Evolutionary conservation across 1,284 basidiomycete species (phyloP).

Genomic region (Ustilago trichophora): DNA sequence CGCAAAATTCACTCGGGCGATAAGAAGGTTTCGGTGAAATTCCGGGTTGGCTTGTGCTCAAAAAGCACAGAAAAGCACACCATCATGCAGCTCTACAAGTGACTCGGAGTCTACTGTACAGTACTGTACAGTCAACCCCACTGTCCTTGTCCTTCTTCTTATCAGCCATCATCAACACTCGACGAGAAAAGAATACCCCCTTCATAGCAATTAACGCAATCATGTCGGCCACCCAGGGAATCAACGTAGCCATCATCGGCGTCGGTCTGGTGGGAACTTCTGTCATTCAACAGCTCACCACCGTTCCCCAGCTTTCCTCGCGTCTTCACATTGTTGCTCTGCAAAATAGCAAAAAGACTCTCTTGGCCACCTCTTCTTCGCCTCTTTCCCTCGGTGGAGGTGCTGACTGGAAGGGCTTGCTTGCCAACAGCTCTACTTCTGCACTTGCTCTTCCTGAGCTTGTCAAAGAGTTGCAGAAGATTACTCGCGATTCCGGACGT

Average conservation of each 20-base stretch:
- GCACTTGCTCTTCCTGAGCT: conserved; percentile 55
- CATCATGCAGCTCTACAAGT: conserved; percentile 9
- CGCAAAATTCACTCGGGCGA: conserved; percentile 10
- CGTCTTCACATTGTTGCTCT: conserved; percentile 57
- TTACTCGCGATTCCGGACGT: conserved; percentile 46
- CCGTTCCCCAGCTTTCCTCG: conserved; percentile 44
- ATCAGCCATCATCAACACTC: no score
- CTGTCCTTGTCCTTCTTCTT: not conserved
- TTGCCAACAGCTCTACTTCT: conserved; percentile 37
- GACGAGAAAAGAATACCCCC: no score
- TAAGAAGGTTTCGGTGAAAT: conserved; percentile 30
- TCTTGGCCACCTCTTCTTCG: conserved; percentile 46
- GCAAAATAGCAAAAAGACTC: conserved; percentile 64
- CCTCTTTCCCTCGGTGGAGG: conserved; percentile 28
- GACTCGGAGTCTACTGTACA: no score
- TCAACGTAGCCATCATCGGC: conserved; percentile 63
- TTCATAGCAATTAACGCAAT: no score
- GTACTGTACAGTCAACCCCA: no score
- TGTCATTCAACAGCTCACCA: conserved; percentile 61
- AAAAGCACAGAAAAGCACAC: conserved; percentile 9
- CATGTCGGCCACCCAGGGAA: conserved; percentile 43
- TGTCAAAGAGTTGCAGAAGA: conserved; percentile 46
- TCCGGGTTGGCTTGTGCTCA: conserved; percentile 26
- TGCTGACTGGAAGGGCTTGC: conserved; percentile 50
- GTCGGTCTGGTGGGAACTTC: conserved; percentile 64